Evolutionary conservation across 2,329 filamentous ascomycete genomes (phyloP), one percentile per base, ranked within the genome.

Genomic region (Stachybotrys chlorohalonatus): DNA sequence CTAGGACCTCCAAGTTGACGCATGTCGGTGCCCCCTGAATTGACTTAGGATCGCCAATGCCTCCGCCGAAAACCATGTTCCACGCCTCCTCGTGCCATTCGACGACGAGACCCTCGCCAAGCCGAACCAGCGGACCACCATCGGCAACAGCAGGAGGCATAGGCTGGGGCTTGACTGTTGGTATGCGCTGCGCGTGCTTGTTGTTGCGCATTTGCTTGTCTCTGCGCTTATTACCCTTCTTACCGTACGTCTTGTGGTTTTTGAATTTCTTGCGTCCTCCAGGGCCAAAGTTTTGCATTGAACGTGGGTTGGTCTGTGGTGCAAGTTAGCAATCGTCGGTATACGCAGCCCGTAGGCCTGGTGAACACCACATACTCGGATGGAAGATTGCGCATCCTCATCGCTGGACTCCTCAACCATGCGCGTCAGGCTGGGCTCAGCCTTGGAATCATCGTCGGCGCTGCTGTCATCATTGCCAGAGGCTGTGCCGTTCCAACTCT

Each of bases 31-130:
- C 68, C 48, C 89, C 89, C 42, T 83, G 80, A 36, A 79, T 66
- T 9, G 80, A 75, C 11, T 73, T 60, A 16, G 60, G 54, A 45
- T 57, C 59, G 65, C 36, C 61, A 59, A 54, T 63, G 58, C 59
- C 68, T n/a, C 69, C 70, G 48, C 75, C 75, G 64, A 96, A 97
- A 24, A 96, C 75, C 15, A 75, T 75, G 16, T 93, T 84, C 66
- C 83, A 87, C 6, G 84, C 85, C 7, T 86, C 77, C 7, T 83
- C 75, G 48, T 77, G 82, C 92, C 93, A 99, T 62, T 97, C 92
- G 11, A 96, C 81, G 6, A 97, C 77, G 51, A 99, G 84, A 30
- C 83, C 89, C 69, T 99, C 94, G 52, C 89, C 87, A 31, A 93
- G 80, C 42, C 88, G 83, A 60, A 97, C 80, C 47, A 95, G 74